These are phyloP conservation scores for Ogataea ramenticola DNA, from an alignment of 805 yeast genomes.

Conservation along the genomic window DNA sequence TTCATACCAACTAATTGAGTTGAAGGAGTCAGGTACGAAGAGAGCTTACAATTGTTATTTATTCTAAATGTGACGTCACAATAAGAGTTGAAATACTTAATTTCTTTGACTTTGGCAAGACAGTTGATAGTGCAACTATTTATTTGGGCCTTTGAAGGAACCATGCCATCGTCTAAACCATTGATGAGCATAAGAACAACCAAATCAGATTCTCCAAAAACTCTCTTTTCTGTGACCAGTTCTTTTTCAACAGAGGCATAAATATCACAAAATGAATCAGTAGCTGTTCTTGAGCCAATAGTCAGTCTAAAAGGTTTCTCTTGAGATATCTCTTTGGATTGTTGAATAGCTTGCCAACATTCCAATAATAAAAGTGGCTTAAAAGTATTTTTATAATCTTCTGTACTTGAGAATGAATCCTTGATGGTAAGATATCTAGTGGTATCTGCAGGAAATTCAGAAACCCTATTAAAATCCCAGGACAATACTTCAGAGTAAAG, in stretches of 20 bases:
- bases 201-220: conserved; percentile 68
- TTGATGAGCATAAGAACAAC: conserved; percentile 54
- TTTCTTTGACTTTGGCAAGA: conserved; percentile 72
- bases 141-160: conserved; percentile 11
- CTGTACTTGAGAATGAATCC: conserved; percentile 46
- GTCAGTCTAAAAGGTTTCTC: conserved; percentile 57
- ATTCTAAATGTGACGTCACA: conserved; percentile 74
- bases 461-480: conserved; percentile 64
- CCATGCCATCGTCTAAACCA: conserved; percentile 20
- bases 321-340: conserved; percentile 56
- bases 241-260: conserved; percentile 61
- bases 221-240: conserved; percentile 40
- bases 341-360: conserved; percentile 86
- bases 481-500: conserved; percentile 59
- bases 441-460: conserved; percentile 51
- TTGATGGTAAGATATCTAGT: conserved; percentile 38
- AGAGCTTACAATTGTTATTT: conserved; percentile 41
- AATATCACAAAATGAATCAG: conserved; percentile 84
- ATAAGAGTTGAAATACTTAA: conserved; percentile 58
- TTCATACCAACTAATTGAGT: conserved; percentile 59
- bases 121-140: conserved; percentile 39
- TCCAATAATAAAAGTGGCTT: conserved; percentile 82
- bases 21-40: conserved; percentile 54
- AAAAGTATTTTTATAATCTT: conserved; percentile 62
- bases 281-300: conserved; percentile 74